Base-by-base conservation (phyloP, 2,329 filamentous ascomycete genomes). In the Sclerotinia sclerotiorum region DNA sequence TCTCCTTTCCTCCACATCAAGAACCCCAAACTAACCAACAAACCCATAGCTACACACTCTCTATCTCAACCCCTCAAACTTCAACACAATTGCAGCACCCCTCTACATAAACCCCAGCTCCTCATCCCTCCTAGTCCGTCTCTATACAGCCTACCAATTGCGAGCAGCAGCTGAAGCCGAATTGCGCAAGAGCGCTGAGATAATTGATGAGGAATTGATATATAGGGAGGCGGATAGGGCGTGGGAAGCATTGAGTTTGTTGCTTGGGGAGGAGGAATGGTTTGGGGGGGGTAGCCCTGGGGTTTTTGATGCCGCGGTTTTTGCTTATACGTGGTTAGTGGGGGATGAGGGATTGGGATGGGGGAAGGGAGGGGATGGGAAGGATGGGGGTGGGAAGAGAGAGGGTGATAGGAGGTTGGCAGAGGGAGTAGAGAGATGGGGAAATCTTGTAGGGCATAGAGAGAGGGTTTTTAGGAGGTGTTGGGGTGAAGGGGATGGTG, bases 241-340 rank as follows among this genome's bases (percentile, higher is more conserved):
- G 0, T 87, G 91, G 69, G 80, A 82, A 51, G 87, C 89, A 2
- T 79, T 92, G 11, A 86, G 87, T 2, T 81, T 79, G 27, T 75
- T 90, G 11, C 80, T 92, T 13, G 87, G 83, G 1, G 78, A 84
- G 0, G 79, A 87, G 49, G 74, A 80, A 24, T 90, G 87, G 82
- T 91, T 90, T 77, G 84, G 73, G 1, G 72, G 69, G 35, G 70
- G 74, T 4, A 71, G 70, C 8, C 92, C 94, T 0, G 87, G 88
- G 0, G 76, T 94, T 32, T 94, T 98, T 74, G 95, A 99, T 79
- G 94, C 94, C 8, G 88, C 87, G 66, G 87, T 98, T 2, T 98
- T 97, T 80, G 89, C 93, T 4, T 99, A 97, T 79, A 94, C 92
- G 0, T 88, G 96, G 78, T 81, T 97, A 63, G 82, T 98, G 65